Conservation (phyloP, 2,329 filamentous ascomycete species). For the Pseudogymnoascus sp. region DNA sequence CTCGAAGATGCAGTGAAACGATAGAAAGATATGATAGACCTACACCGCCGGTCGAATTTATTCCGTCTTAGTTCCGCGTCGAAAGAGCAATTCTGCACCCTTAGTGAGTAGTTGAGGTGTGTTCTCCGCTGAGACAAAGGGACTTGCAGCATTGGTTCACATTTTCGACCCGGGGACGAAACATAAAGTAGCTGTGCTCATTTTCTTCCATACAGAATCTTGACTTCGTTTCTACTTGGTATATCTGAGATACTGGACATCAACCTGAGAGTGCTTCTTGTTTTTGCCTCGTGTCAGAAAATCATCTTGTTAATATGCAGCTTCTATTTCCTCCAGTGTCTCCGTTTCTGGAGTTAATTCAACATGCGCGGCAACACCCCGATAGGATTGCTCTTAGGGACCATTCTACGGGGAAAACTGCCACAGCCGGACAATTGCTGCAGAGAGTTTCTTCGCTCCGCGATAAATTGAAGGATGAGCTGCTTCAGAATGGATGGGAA, state of each 20-base stretch:
- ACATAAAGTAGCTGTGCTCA: neutral
- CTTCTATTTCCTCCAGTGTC: constrained; percentile 15
- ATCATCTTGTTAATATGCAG: constrained; percentile 14
- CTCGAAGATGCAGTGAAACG: neutral
- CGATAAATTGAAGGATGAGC: constrained; percentile 11
- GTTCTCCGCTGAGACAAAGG: neutral
- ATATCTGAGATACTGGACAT: neutral
- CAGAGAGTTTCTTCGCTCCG: constrained; percentile 17
- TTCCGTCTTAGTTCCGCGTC: neutral
- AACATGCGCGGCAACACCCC: constrained; percentile 12
- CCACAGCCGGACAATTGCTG: constrained; percentile 18
- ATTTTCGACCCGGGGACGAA: neutral
- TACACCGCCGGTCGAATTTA: neutral
- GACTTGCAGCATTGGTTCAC: neutral
- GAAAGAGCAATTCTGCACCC: neutral
- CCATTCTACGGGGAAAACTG: constrained; percentile 15
- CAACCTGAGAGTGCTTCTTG: neutral
- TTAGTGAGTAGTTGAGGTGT: neutral
- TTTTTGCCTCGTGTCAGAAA: neutral
- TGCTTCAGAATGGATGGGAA: constrained; percentile 13
- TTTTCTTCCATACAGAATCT: neutral
- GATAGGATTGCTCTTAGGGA: constrained; percentile 18
- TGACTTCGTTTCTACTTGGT: neutral
- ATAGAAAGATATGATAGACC: neutral
- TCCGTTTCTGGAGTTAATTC: constrained; percentile 18